Base-by-base conservation (phyloP, 2,329 filamentous ascomycete genomes). In the Periglandula ipomoeae region DNA sequence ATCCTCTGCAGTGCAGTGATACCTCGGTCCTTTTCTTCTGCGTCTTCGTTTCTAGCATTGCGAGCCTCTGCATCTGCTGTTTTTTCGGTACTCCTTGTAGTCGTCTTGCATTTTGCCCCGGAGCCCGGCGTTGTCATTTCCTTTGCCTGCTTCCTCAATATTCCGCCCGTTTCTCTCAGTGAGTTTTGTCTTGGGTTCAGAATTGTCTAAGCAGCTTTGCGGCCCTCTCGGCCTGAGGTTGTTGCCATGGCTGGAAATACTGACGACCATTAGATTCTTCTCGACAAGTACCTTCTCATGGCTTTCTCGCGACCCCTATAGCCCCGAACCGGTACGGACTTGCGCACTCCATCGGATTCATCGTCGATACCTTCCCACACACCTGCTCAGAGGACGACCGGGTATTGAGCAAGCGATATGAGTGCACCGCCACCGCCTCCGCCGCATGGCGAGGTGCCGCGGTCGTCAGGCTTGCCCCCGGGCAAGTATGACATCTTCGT, bases 401-500 rank as follows among this genome's bases (percentile, higher is more conserved):
- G 22, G 11, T 7, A 42, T 17, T 42, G 39, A 47, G 30, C 20
- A 10, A 26, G n/a, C n/a, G 42, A 49, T 48, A 76, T 75, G 70
- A 75, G 68, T 65, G 70, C 79, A 58, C 85, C 85, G 53, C 89
- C 89, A 55, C 89, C 88, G 56, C 87, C 87, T 56, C 89, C 89
- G 62, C 89, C 88, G 54, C 89, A 95, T 70, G 89, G 89, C 67
- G 76, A 82, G 61, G 84, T 82, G 56, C 86, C 88, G 44, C 84
- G 84, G 65, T 75, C 79, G 34, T 66, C 73, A 15, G 85, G 86
- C 49, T 73, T 96, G 42, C 91, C 91, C 2, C 77, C 86, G 1
- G 90, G 91, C 48, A 94, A 93, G 64, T 97, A 95, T 68, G 91
- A 97, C 71, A 95, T 97, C 63, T 96, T 96, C 71, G 85, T 96